phyloP scores from a whole-genome alignment of 2,329 filamentous ascomycete species.

The Pseudocercospora pini-densiflorae region DNA sequence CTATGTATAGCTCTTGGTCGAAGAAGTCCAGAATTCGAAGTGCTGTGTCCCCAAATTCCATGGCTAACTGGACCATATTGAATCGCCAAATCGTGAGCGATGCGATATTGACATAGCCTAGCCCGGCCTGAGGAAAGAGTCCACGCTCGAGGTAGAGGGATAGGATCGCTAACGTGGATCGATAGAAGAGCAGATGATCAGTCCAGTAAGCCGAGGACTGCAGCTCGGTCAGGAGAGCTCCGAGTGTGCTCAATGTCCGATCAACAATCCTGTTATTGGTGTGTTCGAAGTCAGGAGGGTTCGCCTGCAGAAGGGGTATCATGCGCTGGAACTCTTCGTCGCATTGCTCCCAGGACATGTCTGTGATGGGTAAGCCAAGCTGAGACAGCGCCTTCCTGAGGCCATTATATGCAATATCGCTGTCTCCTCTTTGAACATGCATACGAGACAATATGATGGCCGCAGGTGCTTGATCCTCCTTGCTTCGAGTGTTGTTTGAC shows the following conservation, averaged over 20 bases:
- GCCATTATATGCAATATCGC: conserved; percentile 68
- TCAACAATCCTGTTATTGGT: conserved; percentile 49
- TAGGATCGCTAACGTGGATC: conserved; percentile 69
- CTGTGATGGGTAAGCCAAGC: conserved; percentile 69
- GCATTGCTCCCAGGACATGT: conserved; percentile 74
- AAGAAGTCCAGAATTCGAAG: conserved; percentile 68
- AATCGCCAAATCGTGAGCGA: conserved; percentile 72
- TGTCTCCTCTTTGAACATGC: conserved; percentile 74
- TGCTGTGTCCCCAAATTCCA: conserved; percentile 66
- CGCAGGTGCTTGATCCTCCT: conserved; percentile 78
- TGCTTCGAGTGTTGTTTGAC: conserved; percentile 69
- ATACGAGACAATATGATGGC: conserved; percentile 84
- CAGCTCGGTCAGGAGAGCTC: conserved; percentile 64
- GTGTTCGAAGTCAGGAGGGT: conserved; percentile 22
- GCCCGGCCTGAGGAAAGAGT: conserved; percentile 70
- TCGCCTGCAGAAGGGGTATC: conserved; percentile 32
- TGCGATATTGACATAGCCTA: conserved; percentile 70
- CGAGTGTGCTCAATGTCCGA: conserved; percentile 64
- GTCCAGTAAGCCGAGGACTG: conserved; percentile 67
- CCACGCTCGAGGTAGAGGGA: conserved; percentile 67
- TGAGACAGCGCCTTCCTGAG: conserved; percentile 73
- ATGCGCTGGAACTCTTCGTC: conserved; percentile 70
- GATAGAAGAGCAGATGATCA: conserved; percentile 73
- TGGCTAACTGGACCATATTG: conserved; percentile 70
- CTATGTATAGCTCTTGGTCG: conserved; percentile 65